Base-by-base conservation (phyloP, 1,139 yeast genomes). In the Pichia sp. region DNA sequence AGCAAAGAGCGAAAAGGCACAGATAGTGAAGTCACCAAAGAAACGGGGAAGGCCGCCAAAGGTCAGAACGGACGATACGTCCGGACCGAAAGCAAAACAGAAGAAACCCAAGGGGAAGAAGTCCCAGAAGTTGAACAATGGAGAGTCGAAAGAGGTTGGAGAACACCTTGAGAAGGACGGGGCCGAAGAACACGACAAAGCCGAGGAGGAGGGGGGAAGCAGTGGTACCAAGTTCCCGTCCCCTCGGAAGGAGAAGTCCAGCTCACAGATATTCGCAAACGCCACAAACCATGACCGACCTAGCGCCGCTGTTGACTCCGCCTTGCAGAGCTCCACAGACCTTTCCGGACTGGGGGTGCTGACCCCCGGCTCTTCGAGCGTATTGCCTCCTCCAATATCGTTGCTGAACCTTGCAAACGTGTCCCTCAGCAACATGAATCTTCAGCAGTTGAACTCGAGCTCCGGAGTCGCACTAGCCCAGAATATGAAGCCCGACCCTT, bases 1-100 rank as follows among this genome's bases (percentile, higher is more conserved):
- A 78, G 69, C 44, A 48, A 13, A 13, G 19, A 16, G 5, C 7
- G 42, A 39, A 39, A 21, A 21, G 4, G 8, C 28, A 21, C 13
- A 16, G 8, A 9, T 21, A 4, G 13, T 41, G 6, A 30, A 51
- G 37, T 13, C 28, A 4, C 25, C 44, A 10, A 51, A 31, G 19
- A 53, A 53, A 41, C 40, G 55, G 9, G 53, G 53, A 4, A 44
- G 54, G 23, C 55, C 55, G 6, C 40, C 51, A 18, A 48, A 44
- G 13, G 30, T 9, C n/a, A 41, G 37, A 40, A 13, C 42, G 9
- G 8, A 26, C 34, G 46, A 26, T 3, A 12, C 12, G 18, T 19
- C 23, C 4, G 6, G 26, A 13, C n/a, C 40, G 16, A 40, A n/a
- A 16, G 2, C 45, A 6, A 12, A 36, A 8, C 30, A 21, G 16